Evolutionary conservation across 1,139 yeast species (phyloP).

Genomic region (Pneumocystis jirovecii): DNA sequence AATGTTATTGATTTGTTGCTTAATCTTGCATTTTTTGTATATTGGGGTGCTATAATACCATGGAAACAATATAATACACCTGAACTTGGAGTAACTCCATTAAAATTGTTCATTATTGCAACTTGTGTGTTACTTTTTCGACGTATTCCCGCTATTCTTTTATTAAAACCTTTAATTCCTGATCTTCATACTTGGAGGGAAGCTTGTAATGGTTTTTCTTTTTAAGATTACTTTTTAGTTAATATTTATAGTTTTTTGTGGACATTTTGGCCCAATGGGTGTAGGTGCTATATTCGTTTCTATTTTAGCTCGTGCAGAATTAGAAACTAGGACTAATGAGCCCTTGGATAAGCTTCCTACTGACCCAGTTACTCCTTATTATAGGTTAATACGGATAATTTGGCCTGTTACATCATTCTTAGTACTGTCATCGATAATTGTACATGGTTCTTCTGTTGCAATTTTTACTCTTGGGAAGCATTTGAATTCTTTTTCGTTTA

Average conservation of each 20-base stretch:
- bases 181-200: slow-evolving; percentile 92
- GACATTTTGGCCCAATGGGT: slow-evolving; percentile 97
- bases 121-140: slow-evolving; percentile 70
- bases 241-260: slow-evolving; percentile 45
- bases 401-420: slow-evolving; percentile 89
- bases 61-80: slow-evolving; percentile 70
- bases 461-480: slow-evolving; percentile 80
- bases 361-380: slow-evolving; percentile 43
- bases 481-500: slow-evolving; percentile 64
- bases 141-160: slow-evolving; percentile 74
- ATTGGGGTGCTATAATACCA: slow-evolving; percentile 88
- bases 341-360: slow-evolving; percentile 44
- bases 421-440: slow-evolving; percentile 47
- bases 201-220: slow-evolving; percentile 29
- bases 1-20: slow-evolving; percentile 64
- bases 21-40: slow-evolving; percentile 63
- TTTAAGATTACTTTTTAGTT: neutral
- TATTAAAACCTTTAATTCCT: slow-evolving; percentile 69
- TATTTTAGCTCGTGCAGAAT: slow-evolving; percentile 63
- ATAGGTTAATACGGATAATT: slow-evolving; percentile 51
- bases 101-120: slow-evolving; percentile 75
- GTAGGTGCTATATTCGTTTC: slow-evolving; percentile 93
- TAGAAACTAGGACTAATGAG: slow-evolving; percentile 48
- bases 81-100: slow-evolving; percentile 53
- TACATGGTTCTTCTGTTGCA: slow-evolving; percentile 95